Evolutionary conservation across 2,329 filamentous ascomycete species (phyloP).

Genomic region (Aplosporella prunicola): DNA sequence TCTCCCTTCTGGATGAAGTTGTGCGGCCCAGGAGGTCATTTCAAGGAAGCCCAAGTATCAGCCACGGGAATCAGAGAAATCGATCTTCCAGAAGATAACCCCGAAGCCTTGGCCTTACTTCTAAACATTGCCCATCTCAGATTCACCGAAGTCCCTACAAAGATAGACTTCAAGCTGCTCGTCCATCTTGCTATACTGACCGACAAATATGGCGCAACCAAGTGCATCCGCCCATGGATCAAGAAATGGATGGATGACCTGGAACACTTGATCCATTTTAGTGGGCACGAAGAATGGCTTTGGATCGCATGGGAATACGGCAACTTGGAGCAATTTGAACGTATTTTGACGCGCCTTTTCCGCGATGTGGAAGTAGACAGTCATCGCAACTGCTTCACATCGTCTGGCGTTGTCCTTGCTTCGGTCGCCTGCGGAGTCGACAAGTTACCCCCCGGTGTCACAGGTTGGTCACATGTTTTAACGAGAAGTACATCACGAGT

Average conservation of each 20-base stretch:
- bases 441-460: too few species aligned
- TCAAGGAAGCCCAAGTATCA: too few species aligned
- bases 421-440: too few species aligned
- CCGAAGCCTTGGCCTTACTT: not conserved
- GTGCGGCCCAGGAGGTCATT: too few species aligned
- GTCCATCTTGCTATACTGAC: not conserved
- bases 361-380: too few species aligned
- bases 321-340: not conserved
- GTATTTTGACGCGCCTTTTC: not conserved
- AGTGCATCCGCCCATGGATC: conserved; percentile 2
- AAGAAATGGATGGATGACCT: not conserved
- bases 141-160: not conserved
- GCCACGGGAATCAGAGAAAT: not conserved
- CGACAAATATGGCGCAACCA: conserved; percentile 6
- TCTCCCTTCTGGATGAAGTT: too few species aligned
- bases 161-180: not conserved
- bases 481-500: too few species aligned
- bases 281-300: conserved; percentile 4
- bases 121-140: conserved; percentile 10
- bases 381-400: too few species aligned
- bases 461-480: too few species aligned
- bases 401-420: too few species aligned
- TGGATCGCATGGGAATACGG: conserved; percentile 4
- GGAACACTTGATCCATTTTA: not conserved
- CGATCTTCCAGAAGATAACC: conserved; percentile 6